phyloP scores from a whole-genome alignment of 495 filamentous ascomycete genomes.

The Daldinia vernicosa region DNA sequence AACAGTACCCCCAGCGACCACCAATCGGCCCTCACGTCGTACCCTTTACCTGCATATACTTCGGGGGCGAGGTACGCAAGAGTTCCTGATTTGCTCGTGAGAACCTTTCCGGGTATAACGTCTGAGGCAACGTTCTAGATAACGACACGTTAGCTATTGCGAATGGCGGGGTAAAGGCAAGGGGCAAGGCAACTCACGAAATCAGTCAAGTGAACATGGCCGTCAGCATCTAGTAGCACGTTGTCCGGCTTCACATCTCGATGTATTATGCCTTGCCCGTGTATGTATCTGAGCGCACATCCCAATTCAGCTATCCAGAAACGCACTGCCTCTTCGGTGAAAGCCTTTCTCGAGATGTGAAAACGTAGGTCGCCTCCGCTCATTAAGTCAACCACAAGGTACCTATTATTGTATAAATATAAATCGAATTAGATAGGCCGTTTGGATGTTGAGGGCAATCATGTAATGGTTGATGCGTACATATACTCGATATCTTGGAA shows the following conservation, averaged over 20 bases:
- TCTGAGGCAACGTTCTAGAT: constrained; percentile 94
- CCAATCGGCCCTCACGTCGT: constrained; percentile 91
- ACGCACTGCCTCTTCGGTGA: constrained; percentile 94
- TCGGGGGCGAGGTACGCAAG: constrained; percentile 96
- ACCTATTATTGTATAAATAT: constrained; percentile 63
- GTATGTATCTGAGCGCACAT: constrained; percentile 91
- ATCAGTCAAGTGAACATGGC: constrained; percentile 96
- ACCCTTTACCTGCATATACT: constrained; percentile 89
- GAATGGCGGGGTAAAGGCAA: neutral
- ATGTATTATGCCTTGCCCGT: constrained; percentile 92
- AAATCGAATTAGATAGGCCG: constrained; percentile 28
- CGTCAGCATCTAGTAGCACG: constrained; percentile 89
- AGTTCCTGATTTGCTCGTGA: constrained; percentile 96
- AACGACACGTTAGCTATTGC: constrained; percentile 17
- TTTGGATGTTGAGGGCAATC: neutral
- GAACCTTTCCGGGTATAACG: constrained; percentile 77
- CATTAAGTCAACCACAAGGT: constrained; percentile 98
- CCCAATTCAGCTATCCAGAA: constrained; percentile 97
- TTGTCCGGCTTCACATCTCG: constrained; percentile 98
- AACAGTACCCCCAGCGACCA: constrained; percentile 97
- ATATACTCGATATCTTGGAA: constrained; percentile 99
- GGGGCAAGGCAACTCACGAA: constrained; percentile 73
- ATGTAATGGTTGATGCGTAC: constrained; percentile 64
- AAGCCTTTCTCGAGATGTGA: constrained; percentile 97
- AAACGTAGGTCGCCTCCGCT: constrained; percentile 96